Conservation (phyloP, 164 flowering plant genomes). For the Berberis thunbergii region DNA sequence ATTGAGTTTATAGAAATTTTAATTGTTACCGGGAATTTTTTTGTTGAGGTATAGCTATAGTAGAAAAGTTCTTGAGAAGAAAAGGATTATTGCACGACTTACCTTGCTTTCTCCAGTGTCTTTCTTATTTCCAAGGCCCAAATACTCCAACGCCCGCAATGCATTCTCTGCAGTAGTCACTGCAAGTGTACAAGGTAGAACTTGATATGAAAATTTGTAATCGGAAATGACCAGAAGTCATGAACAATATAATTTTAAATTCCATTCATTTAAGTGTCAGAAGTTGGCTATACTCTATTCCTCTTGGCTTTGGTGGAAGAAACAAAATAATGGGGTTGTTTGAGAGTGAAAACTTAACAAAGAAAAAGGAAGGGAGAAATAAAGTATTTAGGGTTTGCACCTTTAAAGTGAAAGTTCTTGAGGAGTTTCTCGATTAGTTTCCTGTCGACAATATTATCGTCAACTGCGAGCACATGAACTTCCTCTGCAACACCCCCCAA, state of each 20-base stretch:
- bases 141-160: conserved; percentile 49
- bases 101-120: conserved; percentile 7
- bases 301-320: too few species aligned
- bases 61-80: not conserved
- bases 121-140: conserved; percentile 41
- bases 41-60: not conserved
- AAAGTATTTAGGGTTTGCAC: conserved; percentile 18
- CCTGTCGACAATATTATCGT: conserved; percentile 63
- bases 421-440: conserved; percentile 52
- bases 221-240: not conserved
- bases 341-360: not conserved
- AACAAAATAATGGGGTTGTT: too few species aligned
- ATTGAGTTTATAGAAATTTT: too few species aligned
- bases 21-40: too few species aligned
- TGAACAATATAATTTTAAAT: too few species aligned
- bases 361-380: not conserved
- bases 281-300: too few species aligned
- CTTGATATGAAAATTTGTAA: not conserved
- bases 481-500: conserved; percentile 14
- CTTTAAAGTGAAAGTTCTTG: conserved; percentile 54
- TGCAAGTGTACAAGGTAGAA: conserved; percentile 13
- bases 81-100: not conserved
- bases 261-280: too few species aligned
- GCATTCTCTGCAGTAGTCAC: conserved; percentile 78
- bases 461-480: conserved; percentile 76